These are phyloP conservation scores for Prunus mongolica DNA, from an alignment of 306 rosid genomes.

Conservation along the genomic window DNA sequence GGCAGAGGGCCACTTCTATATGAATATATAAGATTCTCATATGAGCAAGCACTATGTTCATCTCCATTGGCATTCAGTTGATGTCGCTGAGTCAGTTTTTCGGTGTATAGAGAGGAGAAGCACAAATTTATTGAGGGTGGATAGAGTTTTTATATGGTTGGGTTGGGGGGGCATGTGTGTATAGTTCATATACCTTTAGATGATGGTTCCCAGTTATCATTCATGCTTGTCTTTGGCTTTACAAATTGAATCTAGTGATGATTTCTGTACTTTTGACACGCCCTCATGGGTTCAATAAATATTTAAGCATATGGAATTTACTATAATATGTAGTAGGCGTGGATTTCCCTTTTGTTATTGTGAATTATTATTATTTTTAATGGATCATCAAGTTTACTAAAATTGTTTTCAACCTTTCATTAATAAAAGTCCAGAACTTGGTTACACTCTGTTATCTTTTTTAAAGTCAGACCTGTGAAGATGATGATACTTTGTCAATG, in stretches of 20 bases:
- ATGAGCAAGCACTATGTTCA: constrained; percentile 10
- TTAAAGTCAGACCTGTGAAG: constrained; percentile 26
- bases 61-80: constrained; percentile 19
- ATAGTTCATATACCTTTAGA: constrained; percentile 56
- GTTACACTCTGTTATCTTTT: background rate
- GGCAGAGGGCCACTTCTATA: constrained; percentile 32
- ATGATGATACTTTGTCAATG: constrained; percentile 29
- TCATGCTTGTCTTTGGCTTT: constrained; percentile 35
- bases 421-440: background rate
- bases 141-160: constrained; percentile 41
- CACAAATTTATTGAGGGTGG: constrained; percentile 42
- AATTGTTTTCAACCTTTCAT: background rate
- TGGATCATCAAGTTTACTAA: background rate
- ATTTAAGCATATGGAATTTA: constrained; percentile 31
- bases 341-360: constrained; percentile 17
- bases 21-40: constrained; percentile 23
- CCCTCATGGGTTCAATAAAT: constrained; percentile 56
- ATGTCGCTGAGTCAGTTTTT: constrained; percentile 37
- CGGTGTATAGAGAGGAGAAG: constrained; percentile 35
- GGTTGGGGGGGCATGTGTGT: constrained; percentile 42
- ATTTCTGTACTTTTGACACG: constrained; percentile 50
- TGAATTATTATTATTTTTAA: background rate
- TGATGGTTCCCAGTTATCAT: constrained; percentile 33
- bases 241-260: constrained; percentile 47
- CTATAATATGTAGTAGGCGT: constrained; percentile 6